Evolutionary conservation across 2,329 filamentous ascomycete species (phyloP), one percentile per base, ranked within the genome.

Genomic region (Penicillium sp.): DNA sequence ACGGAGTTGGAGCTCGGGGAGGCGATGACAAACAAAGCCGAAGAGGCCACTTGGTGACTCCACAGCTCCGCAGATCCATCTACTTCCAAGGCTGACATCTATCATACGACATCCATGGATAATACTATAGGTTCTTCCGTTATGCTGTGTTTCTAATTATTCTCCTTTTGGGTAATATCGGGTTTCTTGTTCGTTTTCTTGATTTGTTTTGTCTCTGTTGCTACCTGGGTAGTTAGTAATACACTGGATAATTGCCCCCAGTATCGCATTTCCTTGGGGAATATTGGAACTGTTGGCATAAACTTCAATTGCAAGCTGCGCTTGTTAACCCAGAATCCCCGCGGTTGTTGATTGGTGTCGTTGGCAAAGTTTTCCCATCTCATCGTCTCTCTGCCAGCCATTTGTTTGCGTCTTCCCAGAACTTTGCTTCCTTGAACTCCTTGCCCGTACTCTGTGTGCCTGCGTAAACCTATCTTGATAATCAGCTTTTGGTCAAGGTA

Each of bases 361-460:
- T 56, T 42, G 29, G 27, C 10, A 42, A 41, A 25, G 27, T n/a
- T 33, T 33, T 42, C n/a, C 40, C 57, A 51, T 27, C 50, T 73
- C 63, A 78, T 60, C 75, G 73, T 51, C 75, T 64, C 35, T 70
- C 72, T 37, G 69, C 67, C 60, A 88, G 72, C 86, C 86, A 89
- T 51, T 79, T 78, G 64, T 87, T 82, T 5, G 82, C 83, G 55
- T 83, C 81, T n/a, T 78, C 78, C 80, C 86, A 88, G 43, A 80
- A 64, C 63, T 82, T 80, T 52, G 79, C 77, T 37, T 82, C 79
- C 62, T 82, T 77, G 66, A 82, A 75, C 49, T 81, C 79, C 46
- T 77, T 79, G 15, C 81, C 81, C 2, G 81, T 81, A 43, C 74
- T 78, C 68, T 85, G 83, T 31, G 87, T 79, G 17, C 82, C 85